Conservation (phyloP, 1,139 yeast genomes). For the Yamadazyma triangularis region DNA sequence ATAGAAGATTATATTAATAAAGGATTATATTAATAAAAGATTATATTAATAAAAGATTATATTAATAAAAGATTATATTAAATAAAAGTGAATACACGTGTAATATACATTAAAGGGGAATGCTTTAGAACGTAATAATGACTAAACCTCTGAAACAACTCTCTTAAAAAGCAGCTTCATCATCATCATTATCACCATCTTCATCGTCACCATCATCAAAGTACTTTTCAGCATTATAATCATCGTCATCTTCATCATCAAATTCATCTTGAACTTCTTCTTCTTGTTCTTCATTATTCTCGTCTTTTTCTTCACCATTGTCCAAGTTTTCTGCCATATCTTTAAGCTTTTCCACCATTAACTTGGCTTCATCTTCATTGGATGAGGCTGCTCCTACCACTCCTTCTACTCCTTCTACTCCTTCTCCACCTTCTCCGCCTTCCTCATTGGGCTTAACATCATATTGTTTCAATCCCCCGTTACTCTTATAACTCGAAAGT, state of each 20-base stretch:
- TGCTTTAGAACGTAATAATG: too few species aligned
- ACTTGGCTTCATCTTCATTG: slow-evolving; percentile 56
- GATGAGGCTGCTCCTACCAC: slow-evolving; percentile 38
- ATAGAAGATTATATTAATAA: neutral
- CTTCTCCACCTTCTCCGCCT: slow-evolving; percentile 13
- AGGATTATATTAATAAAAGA: too few species aligned
- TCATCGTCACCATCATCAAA: slow-evolving; percentile 82
- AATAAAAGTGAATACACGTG: too few species aligned
- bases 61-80: neutral
- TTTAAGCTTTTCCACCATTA: slow-evolving; percentile 55
- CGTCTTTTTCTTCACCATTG: slow-evolving; percentile 37
- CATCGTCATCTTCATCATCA: slow-evolving; percentile 79
- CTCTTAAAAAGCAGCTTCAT: slow-evolving; percentile 64
- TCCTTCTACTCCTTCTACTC: slow-evolving; percentile 15
- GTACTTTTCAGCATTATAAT: slow-evolving; percentile 74
- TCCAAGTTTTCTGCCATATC: slow-evolving; percentile 39
- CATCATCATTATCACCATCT: slow-evolving; percentile 76
- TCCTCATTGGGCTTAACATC: slow-evolving; percentile 4
- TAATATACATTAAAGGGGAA: too few species aligned
- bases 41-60: too few species aligned
- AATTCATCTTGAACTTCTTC: slow-evolving; percentile 53
- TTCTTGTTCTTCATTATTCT: slow-evolving; percentile 28
- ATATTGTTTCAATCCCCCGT: slow-evolving; percentile 38
- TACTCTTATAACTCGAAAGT: slow-evolving; percentile 43
- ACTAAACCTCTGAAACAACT: too few species aligned